Conservation (phyloP, 495 filamentous ascomycete genomes). For the Penicillium paradoxum region DNA sequence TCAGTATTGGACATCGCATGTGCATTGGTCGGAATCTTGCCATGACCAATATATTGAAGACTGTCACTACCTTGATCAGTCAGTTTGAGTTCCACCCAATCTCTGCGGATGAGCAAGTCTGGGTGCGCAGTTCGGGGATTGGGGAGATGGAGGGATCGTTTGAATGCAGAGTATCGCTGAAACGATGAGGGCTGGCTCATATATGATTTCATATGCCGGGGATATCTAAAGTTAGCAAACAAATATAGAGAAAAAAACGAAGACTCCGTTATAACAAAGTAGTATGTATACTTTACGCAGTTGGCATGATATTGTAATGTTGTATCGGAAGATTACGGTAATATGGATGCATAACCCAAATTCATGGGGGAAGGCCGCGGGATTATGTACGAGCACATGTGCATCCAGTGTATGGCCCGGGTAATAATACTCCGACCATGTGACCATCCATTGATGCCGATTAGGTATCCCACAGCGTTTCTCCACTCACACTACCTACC, state of each 20-base stretch:
- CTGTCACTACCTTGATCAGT: neutral
- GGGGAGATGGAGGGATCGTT: neutral
- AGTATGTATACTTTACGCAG: no score
- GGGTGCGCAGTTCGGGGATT: neutral
- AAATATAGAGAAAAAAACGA: no score
- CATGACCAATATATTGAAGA: neutral
- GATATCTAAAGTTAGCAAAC: no score
- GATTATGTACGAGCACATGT: conserved; percentile 25
- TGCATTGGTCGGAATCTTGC: neutral
- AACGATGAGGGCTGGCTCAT: neutral
- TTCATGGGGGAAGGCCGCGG: conserved; percentile 39
- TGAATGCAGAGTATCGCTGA: neutral
- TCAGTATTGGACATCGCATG: neutral
- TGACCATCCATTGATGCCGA: neutral
- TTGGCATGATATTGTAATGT: no score
- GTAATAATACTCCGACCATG: neutral
- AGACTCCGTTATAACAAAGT: no score
- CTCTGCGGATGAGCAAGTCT: neutral
- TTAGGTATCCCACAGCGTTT: neutral
- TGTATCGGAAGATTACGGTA: no score
- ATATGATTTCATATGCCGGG: no score
- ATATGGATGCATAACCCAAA: no score
- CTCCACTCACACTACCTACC: neutral
- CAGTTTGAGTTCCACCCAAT: neutral
- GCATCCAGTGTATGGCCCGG: no score